Evolutionary conservation across 2,329 filamentous ascomycete genomes (phyloP).

Genomic region (Gnomoniopsis sp.): DNA sequence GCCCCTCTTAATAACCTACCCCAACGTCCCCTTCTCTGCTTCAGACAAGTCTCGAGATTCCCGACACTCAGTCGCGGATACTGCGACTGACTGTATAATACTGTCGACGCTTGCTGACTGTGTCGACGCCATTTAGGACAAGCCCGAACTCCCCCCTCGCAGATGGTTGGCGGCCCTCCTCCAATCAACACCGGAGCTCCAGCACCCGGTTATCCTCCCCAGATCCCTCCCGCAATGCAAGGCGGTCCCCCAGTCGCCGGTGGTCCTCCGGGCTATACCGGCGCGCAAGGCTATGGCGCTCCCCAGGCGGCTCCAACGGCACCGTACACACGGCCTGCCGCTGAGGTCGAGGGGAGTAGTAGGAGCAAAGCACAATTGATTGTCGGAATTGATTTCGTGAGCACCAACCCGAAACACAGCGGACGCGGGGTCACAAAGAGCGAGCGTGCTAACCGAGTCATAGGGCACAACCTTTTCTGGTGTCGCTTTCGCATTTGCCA

Average conservation of each 20-base stretch:
- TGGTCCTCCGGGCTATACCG: constrained; percentile 45
- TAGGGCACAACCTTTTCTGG: constrained; percentile 97
- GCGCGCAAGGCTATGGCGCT: constrained; percentile 42
- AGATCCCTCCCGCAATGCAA: constrained; percentile 38
- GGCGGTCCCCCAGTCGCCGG: constrained; percentile 38
- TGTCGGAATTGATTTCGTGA: constrained; percentile 97
- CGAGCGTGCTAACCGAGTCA: constrained; percentile 4
- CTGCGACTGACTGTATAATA: not conserved
- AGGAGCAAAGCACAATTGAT: constrained; percentile 96
- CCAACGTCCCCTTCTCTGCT: constrained; percentile 39
- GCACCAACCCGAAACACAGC: constrained; percentile 24
- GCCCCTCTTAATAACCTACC: constrained; percentile 18
- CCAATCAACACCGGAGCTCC: constrained; percentile 65
- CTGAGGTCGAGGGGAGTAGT: constrained; percentile 82
- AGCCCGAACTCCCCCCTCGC: constrained; percentile 53
- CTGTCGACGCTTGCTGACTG: not conserved
- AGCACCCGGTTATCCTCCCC: constrained; percentile 54
- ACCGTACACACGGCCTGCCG: constrained; percentile 43
- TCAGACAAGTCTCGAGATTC: constrained; percentile 51
- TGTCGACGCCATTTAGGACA: constrained; percentile 28
- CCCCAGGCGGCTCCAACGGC: constrained; percentile 33
- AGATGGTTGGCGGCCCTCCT: constrained; percentile 62
- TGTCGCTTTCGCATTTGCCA: constrained; percentile 94
- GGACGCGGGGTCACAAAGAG: not conserved
- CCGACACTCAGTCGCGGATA: constrained; percentile 38